These are phyloP conservation scores for Eucalyptus coolabah DNA, from an alignment of 345 rosid species.

Conservation along the genomic window DNA sequence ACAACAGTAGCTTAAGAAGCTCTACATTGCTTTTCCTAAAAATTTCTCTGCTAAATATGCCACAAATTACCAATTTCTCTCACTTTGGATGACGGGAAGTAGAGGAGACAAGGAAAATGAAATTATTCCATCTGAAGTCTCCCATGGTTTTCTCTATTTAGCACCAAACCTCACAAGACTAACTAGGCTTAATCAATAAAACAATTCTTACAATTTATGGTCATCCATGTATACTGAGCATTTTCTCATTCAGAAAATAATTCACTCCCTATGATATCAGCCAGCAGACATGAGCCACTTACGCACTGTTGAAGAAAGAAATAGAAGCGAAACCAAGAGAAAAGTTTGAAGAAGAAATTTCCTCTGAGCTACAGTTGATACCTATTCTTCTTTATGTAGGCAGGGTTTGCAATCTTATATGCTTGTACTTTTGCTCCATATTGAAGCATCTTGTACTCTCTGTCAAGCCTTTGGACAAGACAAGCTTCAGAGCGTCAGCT, in stretches of 20 bases:
- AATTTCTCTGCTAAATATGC: neutral
- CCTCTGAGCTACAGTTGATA: neutral
- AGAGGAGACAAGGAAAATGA: neutral
- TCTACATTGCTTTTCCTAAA: neutral
- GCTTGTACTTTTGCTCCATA: slow-evolving; percentile 76
- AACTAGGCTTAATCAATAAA: neutral
- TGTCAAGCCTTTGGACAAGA: slow-evolving; percentile 64
- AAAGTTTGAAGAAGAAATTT: neutral
- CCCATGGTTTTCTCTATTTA: neutral
- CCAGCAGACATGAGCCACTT: neutral
- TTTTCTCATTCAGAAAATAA: neutral
- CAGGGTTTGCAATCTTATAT: slow-evolving; percentile 43
- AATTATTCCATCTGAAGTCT: neutral
- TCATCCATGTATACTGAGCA: neutral
- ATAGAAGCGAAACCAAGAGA: neutral
- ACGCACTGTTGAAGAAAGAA: neutral
- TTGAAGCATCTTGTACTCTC: slow-evolving; percentile 61
- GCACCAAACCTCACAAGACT: neutral
- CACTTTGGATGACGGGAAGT: neutral
- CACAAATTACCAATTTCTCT: neutral
- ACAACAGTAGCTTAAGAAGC: neutral
- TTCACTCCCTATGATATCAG: neutral
- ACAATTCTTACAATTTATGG: neutral
- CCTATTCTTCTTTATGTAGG: slow-evolving; percentile 12
- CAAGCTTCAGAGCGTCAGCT: slow-evolving; percentile 46